Conservation (phyloP, 768 basidiomycete species). For the Gloeostereum incarnatum region DNA sequence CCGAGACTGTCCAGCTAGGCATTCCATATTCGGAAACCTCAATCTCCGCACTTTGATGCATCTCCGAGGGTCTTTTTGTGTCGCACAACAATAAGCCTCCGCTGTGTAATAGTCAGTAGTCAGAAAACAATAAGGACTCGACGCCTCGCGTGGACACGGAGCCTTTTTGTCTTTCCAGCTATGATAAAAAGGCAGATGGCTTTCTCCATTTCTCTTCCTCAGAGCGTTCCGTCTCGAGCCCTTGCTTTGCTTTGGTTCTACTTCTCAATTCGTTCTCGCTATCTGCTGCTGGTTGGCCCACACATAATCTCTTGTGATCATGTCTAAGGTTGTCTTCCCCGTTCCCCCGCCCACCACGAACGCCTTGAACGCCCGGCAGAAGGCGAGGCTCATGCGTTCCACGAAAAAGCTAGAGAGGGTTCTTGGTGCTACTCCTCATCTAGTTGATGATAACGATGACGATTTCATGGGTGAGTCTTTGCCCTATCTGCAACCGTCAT, state of each 20-base stretch:
- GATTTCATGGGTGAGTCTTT: too few species aligned
- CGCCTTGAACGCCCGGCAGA: constrained; percentile 37
- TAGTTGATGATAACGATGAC: constrained; percentile 35
- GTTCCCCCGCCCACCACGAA: constrained; percentile 52
- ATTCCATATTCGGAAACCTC: too few species aligned
- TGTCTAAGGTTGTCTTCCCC: constrained; percentile 30
- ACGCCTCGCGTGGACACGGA: too few species aligned
- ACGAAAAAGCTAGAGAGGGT: constrained; percentile 52
- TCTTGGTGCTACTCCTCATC: constrained; percentile 50
- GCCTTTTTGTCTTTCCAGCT: background rate
- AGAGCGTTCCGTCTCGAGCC: background rate
- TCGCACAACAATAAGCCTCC: background rate
- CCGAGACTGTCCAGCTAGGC: too few species aligned
- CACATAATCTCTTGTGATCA: constrained; percentile 8
- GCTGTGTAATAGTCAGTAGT: background rate
- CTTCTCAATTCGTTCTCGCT: background rate
- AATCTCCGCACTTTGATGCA: too few species aligned
- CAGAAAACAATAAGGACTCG: background rate
- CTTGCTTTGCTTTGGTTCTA: constrained; percentile 2
- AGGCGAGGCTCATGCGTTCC: constrained; percentile 45
- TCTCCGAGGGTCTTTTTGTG: background rate
- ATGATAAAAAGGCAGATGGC: background rate
- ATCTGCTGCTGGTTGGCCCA: background rate
- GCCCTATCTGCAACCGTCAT: too few species aligned
- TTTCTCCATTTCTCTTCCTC: background rate